Percentiles rank a stretch among this genome's conserved stretches.
phyloP scores from a whole-genome alignment of 2,329 filamentous ascomycete species.

The Drechslerella stenobrocha region DNA sequence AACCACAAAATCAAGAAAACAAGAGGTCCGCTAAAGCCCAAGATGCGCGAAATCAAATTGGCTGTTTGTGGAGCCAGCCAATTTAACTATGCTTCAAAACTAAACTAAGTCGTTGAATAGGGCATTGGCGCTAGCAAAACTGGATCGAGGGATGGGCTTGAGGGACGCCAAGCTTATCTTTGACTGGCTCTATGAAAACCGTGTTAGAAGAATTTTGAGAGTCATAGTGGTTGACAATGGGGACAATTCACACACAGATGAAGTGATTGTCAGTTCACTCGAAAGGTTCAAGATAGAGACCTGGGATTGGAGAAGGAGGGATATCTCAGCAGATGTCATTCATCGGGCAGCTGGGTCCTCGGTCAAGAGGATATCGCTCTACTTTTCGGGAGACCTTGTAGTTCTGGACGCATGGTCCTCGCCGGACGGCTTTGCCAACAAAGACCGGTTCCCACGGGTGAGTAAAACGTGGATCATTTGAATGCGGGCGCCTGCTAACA shows the following conservation, averaged over 20 bases:
- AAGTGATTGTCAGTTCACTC: background rate
- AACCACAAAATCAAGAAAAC: background rate
- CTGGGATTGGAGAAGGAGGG: background rate
- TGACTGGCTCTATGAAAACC: background rate
- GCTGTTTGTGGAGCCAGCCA: no score
- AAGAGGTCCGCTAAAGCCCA: background rate
- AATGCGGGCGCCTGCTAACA: background rate
- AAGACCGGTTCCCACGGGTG: conserved; percentile 1
- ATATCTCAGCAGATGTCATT: conserved; percentile 1
- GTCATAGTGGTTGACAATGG: conserved; percentile 2
- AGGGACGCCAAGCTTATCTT: background rate
- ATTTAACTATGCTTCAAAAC: no score
- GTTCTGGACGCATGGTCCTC: background rate
- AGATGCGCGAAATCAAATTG: no score
- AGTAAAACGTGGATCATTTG: background rate
- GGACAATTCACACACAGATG: background rate
- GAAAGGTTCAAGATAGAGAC: background rate
- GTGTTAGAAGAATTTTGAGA: background rate
- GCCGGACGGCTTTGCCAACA: background rate
- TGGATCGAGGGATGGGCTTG: background rate
- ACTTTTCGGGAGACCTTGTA: background rate
- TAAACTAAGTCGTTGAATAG: background rate
- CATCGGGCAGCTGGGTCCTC: background rate
- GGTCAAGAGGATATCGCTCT: background rate
- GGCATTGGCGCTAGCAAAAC: background rate